Evolutionary conservation across 176 grass and related monocot species (phyloP).

Genomic region (Pontederia paniculata): DNA sequence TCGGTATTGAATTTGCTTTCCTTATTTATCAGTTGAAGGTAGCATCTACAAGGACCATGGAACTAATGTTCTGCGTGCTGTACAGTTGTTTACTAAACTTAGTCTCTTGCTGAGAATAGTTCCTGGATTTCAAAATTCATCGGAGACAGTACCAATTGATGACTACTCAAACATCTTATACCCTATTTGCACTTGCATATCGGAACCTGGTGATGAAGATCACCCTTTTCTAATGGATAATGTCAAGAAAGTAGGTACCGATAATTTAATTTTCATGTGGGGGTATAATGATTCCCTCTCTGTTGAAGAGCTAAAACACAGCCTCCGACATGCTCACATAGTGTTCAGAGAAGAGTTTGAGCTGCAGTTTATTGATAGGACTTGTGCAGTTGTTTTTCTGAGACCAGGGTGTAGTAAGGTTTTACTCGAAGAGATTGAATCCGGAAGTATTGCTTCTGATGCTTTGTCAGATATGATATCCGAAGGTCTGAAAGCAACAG

Average conservation of each 20-base stretch:
- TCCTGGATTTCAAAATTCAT: constrained; percentile 22
- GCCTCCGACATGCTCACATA: constrained; percentile 36
- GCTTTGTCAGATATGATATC: constrained; percentile 36
- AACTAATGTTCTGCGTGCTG: constrained; percentile 63
- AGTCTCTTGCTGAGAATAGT: constrained; percentile 38
- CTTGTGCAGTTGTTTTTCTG: constrained; percentile 58
- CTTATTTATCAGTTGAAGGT: constrained; percentile 31
- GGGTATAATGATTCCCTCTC: constrained; percentile 36
- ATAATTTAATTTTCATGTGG: constrained; percentile 68
- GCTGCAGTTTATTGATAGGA: constrained; percentile 51
- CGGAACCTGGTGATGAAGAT: constrained; percentile 37
- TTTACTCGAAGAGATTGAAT: constrained; percentile 49
- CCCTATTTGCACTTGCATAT: constrained; percentile 22
- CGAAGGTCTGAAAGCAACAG: constrained; percentile 57
- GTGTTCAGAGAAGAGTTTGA: constrained; percentile 59
- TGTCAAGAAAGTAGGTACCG: constrained; percentile 21
- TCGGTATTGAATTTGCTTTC: constrained; percentile 2
- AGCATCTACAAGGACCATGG: constrained; percentile 37
- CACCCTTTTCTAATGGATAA: constrained; percentile 21
- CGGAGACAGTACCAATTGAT: constrained; percentile 36
- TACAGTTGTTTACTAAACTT: constrained; percentile 71
- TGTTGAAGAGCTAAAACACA: constrained; percentile 35
- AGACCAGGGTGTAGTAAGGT: constrained; percentile 30
- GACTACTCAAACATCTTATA: constrained; percentile 62
- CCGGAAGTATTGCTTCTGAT: constrained; percentile 16